A percentile compares a stretch with the other conserved stretches of the same genome.
These are phyloP conservation scores for Kwoniella shandongensis DNA, from an alignment of 768 basidiomycete genomes.

Conservation along the genomic window DNA sequence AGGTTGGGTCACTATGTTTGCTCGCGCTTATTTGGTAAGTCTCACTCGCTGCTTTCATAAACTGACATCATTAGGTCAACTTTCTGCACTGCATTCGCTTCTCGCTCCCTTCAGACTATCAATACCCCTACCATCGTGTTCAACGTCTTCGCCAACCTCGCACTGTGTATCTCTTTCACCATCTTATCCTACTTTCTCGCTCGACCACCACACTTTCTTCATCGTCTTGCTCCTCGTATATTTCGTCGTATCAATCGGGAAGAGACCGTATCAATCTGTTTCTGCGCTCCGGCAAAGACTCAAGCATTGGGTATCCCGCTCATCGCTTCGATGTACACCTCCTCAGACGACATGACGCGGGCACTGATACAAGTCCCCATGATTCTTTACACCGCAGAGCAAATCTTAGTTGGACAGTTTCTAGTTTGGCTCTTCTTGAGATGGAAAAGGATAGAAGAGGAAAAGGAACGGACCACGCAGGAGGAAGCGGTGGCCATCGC, in stretches of 20 bases:
- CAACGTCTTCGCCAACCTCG: slow-evolving; percentile 36
- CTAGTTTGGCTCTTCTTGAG: slow-evolving; percentile 33
- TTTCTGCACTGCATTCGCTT: slow-evolving; percentile 28
- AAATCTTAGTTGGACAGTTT: slow-evolving; percentile 40
- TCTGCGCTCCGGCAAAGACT: slow-evolving; percentile 29
- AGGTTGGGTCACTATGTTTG: slow-evolving; percentile 41
- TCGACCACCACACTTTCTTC: slow-evolving; percentile 18
- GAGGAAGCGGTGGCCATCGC: too few species aligned
- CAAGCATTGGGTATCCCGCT: slow-evolving; percentile 43
- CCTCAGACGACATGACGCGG: slow-evolving; percentile 18
- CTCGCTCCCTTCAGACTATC: slow-evolving; percentile 18
- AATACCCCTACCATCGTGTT: slow-evolving; percentile 7
- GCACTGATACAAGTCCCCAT: slow-evolving; percentile 44
- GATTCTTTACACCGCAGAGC: slow-evolving; percentile 46
- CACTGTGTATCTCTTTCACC: slow-evolving; percentile 32
- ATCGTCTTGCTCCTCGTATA: slow-evolving; percentile 1
- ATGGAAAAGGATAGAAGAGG: slow-evolving; percentile 28
- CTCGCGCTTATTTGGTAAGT: slow-evolving; percentile 46
- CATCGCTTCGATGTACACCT: slow-evolving; percentile 41
- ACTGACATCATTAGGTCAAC: slow-evolving; percentile 20
- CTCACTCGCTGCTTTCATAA: neutral
- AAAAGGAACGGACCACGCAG: neutral
- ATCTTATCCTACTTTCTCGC: slow-evolving; percentile 16
- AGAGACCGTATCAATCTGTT: slow-evolving; percentile 22
- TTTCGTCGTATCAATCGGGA: slow-evolving; percentile 13